Conservation (phyloP, 2,329 filamentous ascomycete species). For the Alternaria ethzedia region DNA sequence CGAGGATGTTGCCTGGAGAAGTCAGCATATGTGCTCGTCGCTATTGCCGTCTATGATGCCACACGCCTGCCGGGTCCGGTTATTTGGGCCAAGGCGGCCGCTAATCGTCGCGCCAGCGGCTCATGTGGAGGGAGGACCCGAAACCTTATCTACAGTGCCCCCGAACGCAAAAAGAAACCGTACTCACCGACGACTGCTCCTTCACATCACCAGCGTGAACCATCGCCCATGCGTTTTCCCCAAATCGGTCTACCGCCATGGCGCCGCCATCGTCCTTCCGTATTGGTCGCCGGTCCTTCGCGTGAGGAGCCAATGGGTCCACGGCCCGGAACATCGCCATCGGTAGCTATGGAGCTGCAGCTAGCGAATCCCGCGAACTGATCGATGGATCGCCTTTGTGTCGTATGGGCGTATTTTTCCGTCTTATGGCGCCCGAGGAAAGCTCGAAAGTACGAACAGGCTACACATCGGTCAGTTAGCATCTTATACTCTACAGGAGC, state of each 20-base stretch:
- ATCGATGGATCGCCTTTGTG: background rate
- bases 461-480: background rate
- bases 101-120: background rate
- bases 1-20: constrained; percentile 3
- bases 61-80: background rate
- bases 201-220: background rate
- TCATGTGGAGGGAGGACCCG: constrained; percentile 6
- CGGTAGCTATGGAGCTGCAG: constrained; percentile 2
- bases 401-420: background rate
- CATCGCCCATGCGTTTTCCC: constrained; percentile 8
- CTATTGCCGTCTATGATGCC: background rate
- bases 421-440: background rate
- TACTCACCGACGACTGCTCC: constrained; percentile 4
- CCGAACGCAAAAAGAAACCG: background rate
- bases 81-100: constrained; percentile 4
- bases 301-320: background rate
- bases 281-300: background rate
- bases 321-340: constrained; percentile 15
- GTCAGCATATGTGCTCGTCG: constrained; percentile 1
- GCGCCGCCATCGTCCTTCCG: background rate
- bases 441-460: background rate
- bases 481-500: background rate
- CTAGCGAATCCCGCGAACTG: background rate
- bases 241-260: background rate
- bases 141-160: constrained; percentile 13